Conservation (phyloP, 352 stramenopile species). For the Phytophthora agathidicida region DNA sequence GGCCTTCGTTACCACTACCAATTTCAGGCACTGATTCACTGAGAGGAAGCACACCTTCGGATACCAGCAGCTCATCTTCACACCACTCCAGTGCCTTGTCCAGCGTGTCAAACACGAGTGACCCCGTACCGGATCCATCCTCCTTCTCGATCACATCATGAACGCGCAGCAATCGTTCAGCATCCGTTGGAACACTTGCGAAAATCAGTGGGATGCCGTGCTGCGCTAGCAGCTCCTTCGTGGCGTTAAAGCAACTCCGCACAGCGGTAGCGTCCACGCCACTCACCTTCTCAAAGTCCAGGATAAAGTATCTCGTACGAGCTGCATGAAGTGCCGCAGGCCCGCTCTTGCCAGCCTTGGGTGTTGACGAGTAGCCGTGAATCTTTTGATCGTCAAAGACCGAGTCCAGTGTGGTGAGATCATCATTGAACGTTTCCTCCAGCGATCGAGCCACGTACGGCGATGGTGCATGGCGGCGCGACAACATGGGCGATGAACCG, state of each 20-base stretch:
- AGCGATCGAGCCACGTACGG: constrained; percentile 38
- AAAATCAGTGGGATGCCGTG: constrained; percentile 84
- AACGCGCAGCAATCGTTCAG: constrained; percentile 77
- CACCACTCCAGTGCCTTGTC: constrained; percentile 89
- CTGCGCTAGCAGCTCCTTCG: constrained; percentile 79
- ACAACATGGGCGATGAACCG: constrained; percentile 27
- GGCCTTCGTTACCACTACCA: constrained; percentile 40
- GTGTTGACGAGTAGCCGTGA: constrained; percentile 49
- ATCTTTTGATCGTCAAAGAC: constrained; percentile 48
- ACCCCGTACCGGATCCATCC: constrained; percentile 53
- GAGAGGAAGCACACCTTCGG: constrained; percentile 67
- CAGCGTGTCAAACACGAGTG: constrained; percentile 84
- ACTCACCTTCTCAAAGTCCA: constrained; percentile 90
- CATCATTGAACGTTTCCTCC: constrained; percentile 44
- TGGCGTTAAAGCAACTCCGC: constrained; percentile 87
- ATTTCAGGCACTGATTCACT: constrained; percentile 50
- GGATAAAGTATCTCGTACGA: constrained; percentile 86
- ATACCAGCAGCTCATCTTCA: constrained; percentile 84
- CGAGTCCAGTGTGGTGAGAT: constrained; percentile 67
- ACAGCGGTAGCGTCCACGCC: constrained; percentile 91
- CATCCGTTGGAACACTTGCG: constrained; percentile 64
- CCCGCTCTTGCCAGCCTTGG: constrained; percentile 29
- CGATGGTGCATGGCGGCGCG: constrained; percentile 20
- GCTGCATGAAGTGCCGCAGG: constrained; percentile 57
- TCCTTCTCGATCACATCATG: constrained; percentile 83